Evolutionary conservation across 2,329 filamentous ascomycete species (phyloP), one percentile per base, ranked within the genome.

Genomic region (Botrytis fabae): DNA sequence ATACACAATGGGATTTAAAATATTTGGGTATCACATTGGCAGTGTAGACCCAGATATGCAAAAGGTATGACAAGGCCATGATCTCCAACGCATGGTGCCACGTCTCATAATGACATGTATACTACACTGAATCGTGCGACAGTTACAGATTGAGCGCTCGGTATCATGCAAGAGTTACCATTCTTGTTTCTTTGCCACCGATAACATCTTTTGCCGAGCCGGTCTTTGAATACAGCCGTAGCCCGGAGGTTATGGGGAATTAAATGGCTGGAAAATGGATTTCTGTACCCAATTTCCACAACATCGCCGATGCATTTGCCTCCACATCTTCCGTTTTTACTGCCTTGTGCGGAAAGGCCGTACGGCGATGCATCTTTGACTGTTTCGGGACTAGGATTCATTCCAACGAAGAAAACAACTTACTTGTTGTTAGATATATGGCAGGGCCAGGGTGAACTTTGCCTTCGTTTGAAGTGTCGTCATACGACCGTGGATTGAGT

Each of bases 221-320:
- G 32, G n/a, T 20, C 20, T 40, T 14, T 22, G 4, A 54, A 40
- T 14, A 28, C 20, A 25, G 18, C 32, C 46, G 35, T 4, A 40
- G 38, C 10, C 4, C 64, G 25, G 64, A 68, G 16, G 54, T 20
- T 28, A 48, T 65, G 32, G 28, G 20, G 12, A 20, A 14, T 48
- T 48, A 14, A 35, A 38, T 12, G 46, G 32, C 22, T 38, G 14
- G 18, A n/a, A 65, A 38, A n/a, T 38, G 14, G 4, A n/a, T 25
- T 51, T 51, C 32, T 38, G 8, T 12, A 38, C 63, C 63, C 32
- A 51, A 51, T 35, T 51, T 40, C 14, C 25, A 40, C 46, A 54
- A 25, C 8, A 66, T 66, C 22, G 28, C 64, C 64, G 46, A 66
- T 20, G n/a, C 4, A 22, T 54, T 66, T 66, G 64, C 46, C 64